phyloP scores from a whole-genome alignment of 2,329 filamentous ascomycete genomes.

The Acrocalymma vagum region DNA sequence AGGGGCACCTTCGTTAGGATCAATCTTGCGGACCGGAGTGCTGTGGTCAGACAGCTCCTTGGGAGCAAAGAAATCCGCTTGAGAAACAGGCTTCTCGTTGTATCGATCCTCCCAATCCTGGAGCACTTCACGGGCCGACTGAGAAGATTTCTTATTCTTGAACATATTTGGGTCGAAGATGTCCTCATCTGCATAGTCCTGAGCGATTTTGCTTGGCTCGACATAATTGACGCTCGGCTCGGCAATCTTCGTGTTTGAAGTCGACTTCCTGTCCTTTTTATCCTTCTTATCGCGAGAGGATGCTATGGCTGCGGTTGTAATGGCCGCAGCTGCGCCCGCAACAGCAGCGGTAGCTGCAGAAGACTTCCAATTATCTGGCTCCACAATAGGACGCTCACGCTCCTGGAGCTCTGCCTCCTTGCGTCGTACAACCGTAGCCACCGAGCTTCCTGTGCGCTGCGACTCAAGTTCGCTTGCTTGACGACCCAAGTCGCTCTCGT shows the following conservation, averaged over 20 bases:
- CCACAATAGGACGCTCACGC: constrained; percentile 41
- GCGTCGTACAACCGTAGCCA: constrained; percentile 40
- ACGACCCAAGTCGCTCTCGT: constrained; percentile 31
- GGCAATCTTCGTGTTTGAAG: constrained; percentile 14
- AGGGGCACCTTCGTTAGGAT: constrained; percentile 54
- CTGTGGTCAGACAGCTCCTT: constrained; percentile 51
- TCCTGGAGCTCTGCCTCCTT: constrained; percentile 45
- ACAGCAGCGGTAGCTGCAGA: constrained; percentile 46
- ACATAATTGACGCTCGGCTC: constrained; percentile 38
- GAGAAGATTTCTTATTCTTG: constrained; percentile 50
- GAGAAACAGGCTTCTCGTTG: constrained; percentile 45
- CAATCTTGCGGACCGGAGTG: constrained; percentile 43
- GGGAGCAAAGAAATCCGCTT: constrained; percentile 59
- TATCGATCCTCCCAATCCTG: constrained; percentile 54
- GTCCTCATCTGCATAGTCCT: constrained; percentile 53
- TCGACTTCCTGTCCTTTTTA: constrained; percentile 15
- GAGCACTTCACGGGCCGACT: constrained; percentile 51
- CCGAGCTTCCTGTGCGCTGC: constrained; percentile 38
- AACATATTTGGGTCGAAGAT: constrained; percentile 57
- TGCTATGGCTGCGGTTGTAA: constrained; percentile 40
- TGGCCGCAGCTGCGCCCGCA: constrained; percentile 41
- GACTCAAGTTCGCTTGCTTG: constrained; percentile 35
- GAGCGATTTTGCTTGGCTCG: constrained; percentile 41
- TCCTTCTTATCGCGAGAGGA: constrained; percentile 33
- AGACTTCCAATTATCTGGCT: constrained; percentile 46